Base-by-base conservation (phyloP, 495 filamentous ascomycete genomes). In the Ascobolus immersus region DNA sequence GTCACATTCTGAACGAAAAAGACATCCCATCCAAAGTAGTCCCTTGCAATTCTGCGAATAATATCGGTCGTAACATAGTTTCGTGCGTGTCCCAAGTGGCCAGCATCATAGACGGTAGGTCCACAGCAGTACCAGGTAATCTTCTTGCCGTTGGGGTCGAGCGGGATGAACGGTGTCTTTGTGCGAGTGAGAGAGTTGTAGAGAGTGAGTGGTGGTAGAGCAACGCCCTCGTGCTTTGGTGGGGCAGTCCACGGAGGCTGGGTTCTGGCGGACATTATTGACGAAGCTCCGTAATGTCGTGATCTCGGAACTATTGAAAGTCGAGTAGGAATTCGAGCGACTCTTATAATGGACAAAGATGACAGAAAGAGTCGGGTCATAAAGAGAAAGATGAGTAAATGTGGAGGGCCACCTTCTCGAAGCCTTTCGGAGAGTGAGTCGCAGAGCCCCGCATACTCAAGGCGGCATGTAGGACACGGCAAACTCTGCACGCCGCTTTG, bases 21-120 rank as follows among this genome's bases (percentile, higher is more conserved):
- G 35, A 94, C 69, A 21, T 81, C 60, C 51, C 71, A 91, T 28
- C 67, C 66, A 49, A 92, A 91, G 53, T 89, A 84, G 48, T 90
- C 71, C 40, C 59, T 52, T 55, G 94, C 56, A 41, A 93, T 78
- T 44, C 86, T 64, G 23, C 82, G 67, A 39, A 94, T 69, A 28
- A 96, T 86, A 53, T 94, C 86, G 11, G 78, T 89, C 20, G 68
- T 75, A 34, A 92, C 77, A 72, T 92, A 93, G 55, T 91, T 96
- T 34, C 81, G 60, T 8, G 78, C 79, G 55, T 92, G 82, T 15
- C 82, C 84, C 24, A 92, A 53, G 64, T 92, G 79, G 37, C 75
- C 65, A 54, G 79, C 73, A 49, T 90, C 81, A 50, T 90, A 94
- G 12, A 89, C 79, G 7, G 84, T 94, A 30, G 84, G 84, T 1